Base-by-base conservation (phyloP, 805 yeast genomes). In the Yarrowia porcina region DNA sequence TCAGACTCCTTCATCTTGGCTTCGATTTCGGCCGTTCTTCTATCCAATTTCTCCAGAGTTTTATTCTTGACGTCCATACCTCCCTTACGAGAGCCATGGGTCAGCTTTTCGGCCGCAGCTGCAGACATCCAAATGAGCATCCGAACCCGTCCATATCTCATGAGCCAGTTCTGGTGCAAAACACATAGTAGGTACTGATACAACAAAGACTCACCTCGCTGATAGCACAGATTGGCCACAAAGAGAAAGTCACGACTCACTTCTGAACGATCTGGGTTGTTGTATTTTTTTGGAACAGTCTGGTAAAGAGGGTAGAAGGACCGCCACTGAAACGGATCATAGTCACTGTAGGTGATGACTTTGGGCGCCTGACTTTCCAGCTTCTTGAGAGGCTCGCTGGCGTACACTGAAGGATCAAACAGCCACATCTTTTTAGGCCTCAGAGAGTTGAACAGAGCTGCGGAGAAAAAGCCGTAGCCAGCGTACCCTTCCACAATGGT, bases 401-500 rank as follows among this genome's bases (percentile, higher is more conserved):
- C 8, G n/a, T 41, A 39, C 17, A 5, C 1, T 4, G 20, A 4
- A 1, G 36, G 47, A 8, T 56, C 61, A 28, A 56, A 1, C 11
- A 56, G 11, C 15, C 12, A 21, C 30, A 28, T 8, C 28, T 32
- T 38, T 25, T 56, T 56, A 12, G 61, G 61, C 30, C 10, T 4
- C 17, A 56, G 21, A 13, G 36, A 12, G 49, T 56, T 39, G 61
- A 20, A 56, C 1, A 56, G 23, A 2, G 49, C 61, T 9, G 61
- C n/a, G 6, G 39, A 13, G 8, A 56, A 39, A 20, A 20, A 39
- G 4, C 61, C 61, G 18, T 39, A 41, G 0, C 61, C 61, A 20
- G 61, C 30, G 10, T 56, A 56, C 8, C 21, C 61, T 15, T 56
- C 61, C 30, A 56, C 61, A 56, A 56, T 56, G 39, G 61, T 56